Evolutionary conservation across 345 rosid species (phyloP).

Genomic region (Arabis alpina): DNA sequence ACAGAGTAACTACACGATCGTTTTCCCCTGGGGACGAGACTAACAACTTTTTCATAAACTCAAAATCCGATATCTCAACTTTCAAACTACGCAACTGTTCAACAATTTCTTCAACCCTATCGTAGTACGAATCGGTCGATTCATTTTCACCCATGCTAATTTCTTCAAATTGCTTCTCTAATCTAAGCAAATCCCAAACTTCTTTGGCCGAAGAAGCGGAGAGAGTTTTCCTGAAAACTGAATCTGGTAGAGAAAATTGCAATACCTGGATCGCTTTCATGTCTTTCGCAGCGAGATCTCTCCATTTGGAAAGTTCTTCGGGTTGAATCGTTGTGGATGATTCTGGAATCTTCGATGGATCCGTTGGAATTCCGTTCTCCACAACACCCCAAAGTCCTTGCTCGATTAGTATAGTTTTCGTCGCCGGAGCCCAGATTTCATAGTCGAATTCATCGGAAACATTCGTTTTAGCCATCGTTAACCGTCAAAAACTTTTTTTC

Average conservation of each 20-base stretch:
- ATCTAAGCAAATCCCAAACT: neutral
- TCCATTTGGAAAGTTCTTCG: conserved; percentile 24
- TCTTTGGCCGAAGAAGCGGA: conserved; percentile 13
- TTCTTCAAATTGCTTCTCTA: conserved; percentile 22
- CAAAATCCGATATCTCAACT: neutral
- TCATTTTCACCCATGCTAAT: neutral
- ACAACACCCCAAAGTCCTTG: conserved; percentile 31
- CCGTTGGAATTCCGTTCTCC: conserved; percentile 16
- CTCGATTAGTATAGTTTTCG: conserved; percentile 4
- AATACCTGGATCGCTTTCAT: conserved; percentile 3
- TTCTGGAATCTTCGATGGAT: conserved; percentile 26
- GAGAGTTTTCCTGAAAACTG: neutral
- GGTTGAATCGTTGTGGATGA: conserved; percentile 10
- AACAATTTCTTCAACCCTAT: neutral
- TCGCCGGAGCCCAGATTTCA: conserved; percentile 16
- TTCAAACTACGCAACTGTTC: neutral
- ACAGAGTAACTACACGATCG: no score
- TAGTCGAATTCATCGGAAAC: neutral
- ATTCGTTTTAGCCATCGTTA: no score
- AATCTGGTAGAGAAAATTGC: neutral
- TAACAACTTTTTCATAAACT: neutral
- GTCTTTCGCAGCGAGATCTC: conserved; percentile 10
- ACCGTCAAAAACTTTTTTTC: no score
- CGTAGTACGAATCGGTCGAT: neutral
- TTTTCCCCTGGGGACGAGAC: no score